phyloP scores from a whole-genome alignment of 257 asterid species.

The Solanum corneliomulleri region DNA sequence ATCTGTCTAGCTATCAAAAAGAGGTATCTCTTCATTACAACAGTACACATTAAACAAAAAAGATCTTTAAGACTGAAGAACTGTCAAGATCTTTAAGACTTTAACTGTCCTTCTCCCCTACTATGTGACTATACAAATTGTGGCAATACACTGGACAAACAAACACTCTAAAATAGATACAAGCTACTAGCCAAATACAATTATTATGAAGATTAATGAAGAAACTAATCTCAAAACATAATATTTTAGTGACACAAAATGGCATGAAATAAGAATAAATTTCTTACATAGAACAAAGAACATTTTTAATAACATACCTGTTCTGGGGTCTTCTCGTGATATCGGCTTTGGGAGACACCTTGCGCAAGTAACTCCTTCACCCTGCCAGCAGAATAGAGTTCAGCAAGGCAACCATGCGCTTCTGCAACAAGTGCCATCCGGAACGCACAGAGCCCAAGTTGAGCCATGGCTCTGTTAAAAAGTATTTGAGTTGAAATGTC shows the following conservation, averaged over 20 bases:
- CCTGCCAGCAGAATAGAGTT: conserved; percentile 86
- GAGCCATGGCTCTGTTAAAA: conserved; percentile 92
- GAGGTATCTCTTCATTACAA: not conserved
- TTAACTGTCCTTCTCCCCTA: not conserved
- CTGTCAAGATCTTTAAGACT: not conserved
- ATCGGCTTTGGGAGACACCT: conserved; percentile 89
- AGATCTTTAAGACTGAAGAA: not conserved
- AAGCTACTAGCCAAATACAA: not conserved
- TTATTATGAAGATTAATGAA: not conserved
- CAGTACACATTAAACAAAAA: not conserved
- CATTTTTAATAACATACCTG: conserved; percentile 28
- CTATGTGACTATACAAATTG: not conserved
- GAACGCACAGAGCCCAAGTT: conserved; percentile 87
- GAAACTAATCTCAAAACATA: not conserved
- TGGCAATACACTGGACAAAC: not conserved
- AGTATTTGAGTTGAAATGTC: conserved; percentile 91
- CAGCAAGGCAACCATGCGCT: conserved; percentile 75
- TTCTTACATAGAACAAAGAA: not conserved
- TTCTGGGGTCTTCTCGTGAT: conserved; percentile 93
- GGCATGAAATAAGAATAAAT: not conserved
- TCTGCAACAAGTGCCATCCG: conserved; percentile 73
- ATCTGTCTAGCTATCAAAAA: not conserved
- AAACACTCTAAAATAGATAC: not conserved
- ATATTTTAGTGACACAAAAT: not conserved
- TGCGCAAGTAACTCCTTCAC: conserved; percentile 95